Evolutionary conservation across 1,284 basidiomycete species (phyloP), one percentile per base, ranked within the genome.

Genomic region (Ustilago loliicola): DNA sequence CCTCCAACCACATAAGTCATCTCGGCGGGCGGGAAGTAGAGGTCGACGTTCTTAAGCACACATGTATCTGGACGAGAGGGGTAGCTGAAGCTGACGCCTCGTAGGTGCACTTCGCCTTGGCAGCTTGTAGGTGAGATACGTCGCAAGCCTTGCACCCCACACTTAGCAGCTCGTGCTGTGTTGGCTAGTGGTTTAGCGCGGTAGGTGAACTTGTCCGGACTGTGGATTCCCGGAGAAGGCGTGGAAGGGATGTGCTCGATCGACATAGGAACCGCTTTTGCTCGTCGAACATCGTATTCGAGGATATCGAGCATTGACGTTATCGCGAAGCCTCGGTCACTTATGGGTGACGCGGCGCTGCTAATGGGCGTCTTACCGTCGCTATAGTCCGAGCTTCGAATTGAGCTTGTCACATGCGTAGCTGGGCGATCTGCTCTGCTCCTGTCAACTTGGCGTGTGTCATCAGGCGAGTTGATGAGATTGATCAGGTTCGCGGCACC

Each of bases 1-100:
- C 92, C 91, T 55, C 96, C 96, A 61, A 98, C 94, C 80, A 98
- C 92, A 87, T 95, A 98, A 0, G 96, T 97, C 23, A 90, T 94
- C 86, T 98, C 95, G 42, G 90, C 88, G 0, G 94, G 90, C 1
- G 95, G 93, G 54, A 99, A 90, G 89, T 88, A 82, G 72, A 94
- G 88, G 30, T 89, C 90, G 61, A 93, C 90, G 81, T 91, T 88
- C 32, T 88, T 81, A 27, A 95, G 89, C 15, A 91, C 91, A 1
- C 89, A 89, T 48, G 89, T 86, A 30, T 89, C 88, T 1, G 92
- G 91, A 11, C 94, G 91, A 1, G 94, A 92, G 0, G 96, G 95
- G 86, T 99, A 98, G 25, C 92, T 89, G 87, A 96, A 96, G 0
- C 91, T 90, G 66, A 98, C 89, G 72, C 91, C 88, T 67, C 90